Conservation (phyloP, 208 protist species). For the Acanthamoeba culbertsoni region DNA sequence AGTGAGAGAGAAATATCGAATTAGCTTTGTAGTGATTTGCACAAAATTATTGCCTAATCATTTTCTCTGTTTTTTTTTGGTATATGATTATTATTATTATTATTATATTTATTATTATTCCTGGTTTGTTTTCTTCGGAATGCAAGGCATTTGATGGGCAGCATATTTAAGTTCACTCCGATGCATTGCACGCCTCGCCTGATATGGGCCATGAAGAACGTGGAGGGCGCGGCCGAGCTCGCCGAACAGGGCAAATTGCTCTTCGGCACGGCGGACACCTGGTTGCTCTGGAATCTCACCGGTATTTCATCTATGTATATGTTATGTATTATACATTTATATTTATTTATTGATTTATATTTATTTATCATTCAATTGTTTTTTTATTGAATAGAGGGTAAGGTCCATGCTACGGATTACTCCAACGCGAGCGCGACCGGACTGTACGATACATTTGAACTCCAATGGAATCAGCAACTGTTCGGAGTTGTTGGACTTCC, state of each 20-base stretch:
- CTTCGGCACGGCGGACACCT: conserved; percentile 74
- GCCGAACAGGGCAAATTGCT: conserved; percentile 60
- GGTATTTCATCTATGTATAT: neutral
- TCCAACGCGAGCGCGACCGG: conserved; percentile 66
- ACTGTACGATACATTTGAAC: conserved; percentile 30
- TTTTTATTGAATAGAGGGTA: conserved; percentile 37
- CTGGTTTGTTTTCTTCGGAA: neutral
- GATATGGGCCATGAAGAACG: conserved; percentile 67
- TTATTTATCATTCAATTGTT: conserved; percentile 67
- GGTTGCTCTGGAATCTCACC: conserved; percentile 72
- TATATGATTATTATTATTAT: neutral
- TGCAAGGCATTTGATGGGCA: conserved; percentile 21
- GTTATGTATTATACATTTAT: neutral
- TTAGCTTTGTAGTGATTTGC: neutral
- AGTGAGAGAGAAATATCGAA: no score
- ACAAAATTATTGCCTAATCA: neutral
- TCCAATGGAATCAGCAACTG: conserved; percentile 60
- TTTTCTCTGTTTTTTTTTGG: neutral
- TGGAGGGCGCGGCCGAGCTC: conserved; percentile 30
- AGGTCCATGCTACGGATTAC: conserved; percentile 67
- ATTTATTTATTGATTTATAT: neutral
- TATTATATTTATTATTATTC: no score
- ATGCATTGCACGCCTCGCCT: conserved; percentile 39
- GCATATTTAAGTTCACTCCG: conserved; percentile 49
- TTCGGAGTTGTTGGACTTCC: conserved; percentile 61